Conservation (phyloP, 306 rosid species). For the Oemleria cerasiformis region DNA sequence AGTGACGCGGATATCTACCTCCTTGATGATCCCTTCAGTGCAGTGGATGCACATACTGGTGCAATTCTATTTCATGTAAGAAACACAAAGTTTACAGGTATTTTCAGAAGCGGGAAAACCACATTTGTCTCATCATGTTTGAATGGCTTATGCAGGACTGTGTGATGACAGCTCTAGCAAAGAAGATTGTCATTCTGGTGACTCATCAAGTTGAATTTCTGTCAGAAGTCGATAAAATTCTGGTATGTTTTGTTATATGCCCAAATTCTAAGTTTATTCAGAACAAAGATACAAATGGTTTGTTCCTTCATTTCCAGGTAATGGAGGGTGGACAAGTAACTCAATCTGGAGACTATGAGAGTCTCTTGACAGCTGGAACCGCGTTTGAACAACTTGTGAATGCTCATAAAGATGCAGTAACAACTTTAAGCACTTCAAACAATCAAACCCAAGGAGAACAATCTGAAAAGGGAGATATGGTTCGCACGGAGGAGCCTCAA, state of each 20-base stretch:
- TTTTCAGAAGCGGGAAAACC: not conserved
- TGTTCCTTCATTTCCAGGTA: constrained; percentile 39
- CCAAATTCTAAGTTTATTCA: not conserved
- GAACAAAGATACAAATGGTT: not conserved
- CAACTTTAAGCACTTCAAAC: constrained; percentile 28
- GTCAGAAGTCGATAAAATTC: constrained; percentile 54
- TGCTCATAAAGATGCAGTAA: constrained; percentile 61
- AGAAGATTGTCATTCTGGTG: constrained; percentile 68
- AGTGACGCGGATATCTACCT: constrained; percentile 75
- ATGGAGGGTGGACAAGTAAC: constrained; percentile 57
- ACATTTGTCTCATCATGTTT: not conserved
- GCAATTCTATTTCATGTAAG: constrained; percentile 63
- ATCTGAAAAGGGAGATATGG: constrained; percentile 16
- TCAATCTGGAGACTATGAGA: constrained; percentile 68
- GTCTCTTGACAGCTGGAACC: constrained; percentile 55
- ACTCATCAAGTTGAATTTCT: constrained; percentile 91
- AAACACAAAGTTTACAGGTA: not conserved
- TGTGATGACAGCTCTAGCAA: constrained; percentile 53
- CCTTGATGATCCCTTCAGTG: constrained; percentile 82
- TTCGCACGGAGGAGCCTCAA: constrained; percentile 24
- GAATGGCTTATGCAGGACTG: constrained; percentile 53
- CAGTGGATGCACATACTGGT: constrained; percentile 82
- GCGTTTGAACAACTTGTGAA: constrained; percentile 76
- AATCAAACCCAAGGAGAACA: constrained; percentile 24
- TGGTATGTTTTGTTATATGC: constrained; percentile 37